Base-by-base conservation (phyloP, 495 filamentous ascomycete species). In the Podospora appendiculata region DNA sequence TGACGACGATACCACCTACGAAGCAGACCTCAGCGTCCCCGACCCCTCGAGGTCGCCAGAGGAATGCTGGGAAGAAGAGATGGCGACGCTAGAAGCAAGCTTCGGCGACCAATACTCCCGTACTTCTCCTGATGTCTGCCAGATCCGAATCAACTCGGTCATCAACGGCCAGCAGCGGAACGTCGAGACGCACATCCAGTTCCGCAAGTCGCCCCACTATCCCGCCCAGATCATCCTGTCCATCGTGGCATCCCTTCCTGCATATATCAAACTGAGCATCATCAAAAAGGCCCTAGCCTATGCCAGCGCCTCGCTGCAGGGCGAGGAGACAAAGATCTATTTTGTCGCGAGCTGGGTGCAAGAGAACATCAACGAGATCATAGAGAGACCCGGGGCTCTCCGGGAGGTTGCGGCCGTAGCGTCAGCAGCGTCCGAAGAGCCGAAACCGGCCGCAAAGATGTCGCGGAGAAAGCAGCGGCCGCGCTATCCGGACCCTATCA, bases 341-440 rank as follows among this genome's bases (percentile, higher is more conserved):
- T 87, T 88, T 48, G 76, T 96, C 32, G 70, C 92, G 13, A 89
- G 95, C 67, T 98, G 91, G 90, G 64, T 96, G 11, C 90, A 97
- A 61, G 73, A 80, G 25, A 80, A 91, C 48, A 78, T 95, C 43
- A 79, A 82, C 38, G 58, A 66, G 5, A 89, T 97, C 47, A 81
- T 96, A 40, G 81, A 90, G 50, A 81, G 81, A 42, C 94, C 93
- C 1, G 93, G 91, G 2, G 83, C 74, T 48, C 77, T 98, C 38
- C 77, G 86, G 35, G 90, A 94, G 47, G 87, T 98, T 33, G 83
- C 90, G 8, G 77, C 84, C 14, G 88, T 75, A 19, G 73, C 82
- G 6, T 81, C 80, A 9, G 76, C 79, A 2, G 78, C 76, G 2
- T 72, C 77, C 12, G 79, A 83, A 52, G 68, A 71, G 12, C 62